Evolutionary conservation across 2,329 filamentous ascomycete genomes (phyloP), one percentile per base, ranked within the genome.

Genomic region (Penicillium sp.): DNA sequence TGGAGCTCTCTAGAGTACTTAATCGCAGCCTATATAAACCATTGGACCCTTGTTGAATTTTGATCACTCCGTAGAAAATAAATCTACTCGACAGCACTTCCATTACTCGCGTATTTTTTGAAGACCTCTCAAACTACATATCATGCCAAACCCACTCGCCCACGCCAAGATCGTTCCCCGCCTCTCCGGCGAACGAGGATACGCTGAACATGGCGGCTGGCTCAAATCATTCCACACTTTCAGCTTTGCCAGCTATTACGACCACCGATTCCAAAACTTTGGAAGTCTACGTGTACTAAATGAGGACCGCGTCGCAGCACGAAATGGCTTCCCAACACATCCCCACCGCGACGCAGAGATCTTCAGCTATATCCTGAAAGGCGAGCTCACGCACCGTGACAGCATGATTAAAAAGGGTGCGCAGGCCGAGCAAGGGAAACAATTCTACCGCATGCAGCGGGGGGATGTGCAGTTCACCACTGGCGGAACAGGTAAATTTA

Each of bases 381-480:
- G 89, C 56, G 87, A 91, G 70, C 79, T 95, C 55, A 91, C 89
- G 42, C 89, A 95, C 73, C 84, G 88, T 42, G 88, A 95, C 71
- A 86, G 81, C 53, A 90, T 94, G 83, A 79, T 87, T 59, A 80
- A 80, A 67, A 87, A 83, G 69, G 81, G 81, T 40, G 69, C 74
- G 19, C 82, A 85, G 63, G 80, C 76, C 21, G 70, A 74, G 55
- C 77, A 77, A 38, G 68, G 67, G 10, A 81, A 86, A 64, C 75
- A 80, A 58, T 87, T 86, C 64, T 87, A 76, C 62, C 75, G 80
- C 31, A 84, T 95, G 75, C 79, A 79, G 61, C 77, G 87, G 33
- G 87, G 88, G 12, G 88, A 94, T 66, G 86, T 95, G 39, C 88
- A 95, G 64, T 95, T 94, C 69, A 95, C 88, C 9, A 89, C 84